These are phyloP conservation scores for Phytophthora aleatoria DNA, from an alignment of 352 stramenopile genomes.

Conservation along the genomic window DNA sequence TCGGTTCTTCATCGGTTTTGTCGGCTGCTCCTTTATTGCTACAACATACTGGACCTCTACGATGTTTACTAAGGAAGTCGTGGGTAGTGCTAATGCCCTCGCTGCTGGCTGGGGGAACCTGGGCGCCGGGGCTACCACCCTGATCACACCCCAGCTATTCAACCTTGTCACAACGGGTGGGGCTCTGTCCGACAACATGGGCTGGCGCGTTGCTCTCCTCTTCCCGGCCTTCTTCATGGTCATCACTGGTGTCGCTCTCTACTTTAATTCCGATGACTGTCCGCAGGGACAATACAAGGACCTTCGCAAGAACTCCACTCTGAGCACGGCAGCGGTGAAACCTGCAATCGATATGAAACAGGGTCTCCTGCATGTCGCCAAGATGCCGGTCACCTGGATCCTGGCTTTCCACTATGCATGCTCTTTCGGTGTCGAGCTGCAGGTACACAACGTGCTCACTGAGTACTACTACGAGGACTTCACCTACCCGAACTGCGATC, in stretches of 20 bases:
- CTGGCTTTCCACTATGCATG: conserved; percentile 90
- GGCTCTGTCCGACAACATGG: conserved; percentile 64
- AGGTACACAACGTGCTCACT: conserved; percentile 94
- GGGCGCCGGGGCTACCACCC: conserved; percentile 85
- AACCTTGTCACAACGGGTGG: conserved; percentile 76
- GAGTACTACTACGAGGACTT: conserved; percentile 92
- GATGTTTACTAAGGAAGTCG: conserved; percentile 94
- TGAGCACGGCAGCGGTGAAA: conserved; percentile 30
- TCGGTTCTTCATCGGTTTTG: conserved; percentile 94
- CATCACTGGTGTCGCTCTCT: conserved; percentile 61
- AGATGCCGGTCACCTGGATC: conserved; percentile 87
- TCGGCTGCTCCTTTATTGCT: conserved; percentile 93
- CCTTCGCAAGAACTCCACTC: conserved; percentile 40
- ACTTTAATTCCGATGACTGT: conserved; percentile 89
- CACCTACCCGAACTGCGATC: conserved; percentile 51
- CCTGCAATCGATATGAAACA: conserved; percentile 33
- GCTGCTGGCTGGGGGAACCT: conserved; percentile 94
- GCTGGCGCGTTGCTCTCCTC: conserved; percentile 91
- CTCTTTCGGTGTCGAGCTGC: conserved; percentile 95
- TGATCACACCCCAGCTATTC: conserved; percentile 91
- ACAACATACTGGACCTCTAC: conserved; percentile 93
- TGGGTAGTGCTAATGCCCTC: conserved; percentile 93
- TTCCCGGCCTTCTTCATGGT: conserved; percentile 90
- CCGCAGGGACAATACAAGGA: conserved; percentile 93
- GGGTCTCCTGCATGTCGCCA: conserved; percentile 45